Base-by-base conservation (phyloP, 345 rosid genomes). In the Sonneratia caseolaris region DNA sequence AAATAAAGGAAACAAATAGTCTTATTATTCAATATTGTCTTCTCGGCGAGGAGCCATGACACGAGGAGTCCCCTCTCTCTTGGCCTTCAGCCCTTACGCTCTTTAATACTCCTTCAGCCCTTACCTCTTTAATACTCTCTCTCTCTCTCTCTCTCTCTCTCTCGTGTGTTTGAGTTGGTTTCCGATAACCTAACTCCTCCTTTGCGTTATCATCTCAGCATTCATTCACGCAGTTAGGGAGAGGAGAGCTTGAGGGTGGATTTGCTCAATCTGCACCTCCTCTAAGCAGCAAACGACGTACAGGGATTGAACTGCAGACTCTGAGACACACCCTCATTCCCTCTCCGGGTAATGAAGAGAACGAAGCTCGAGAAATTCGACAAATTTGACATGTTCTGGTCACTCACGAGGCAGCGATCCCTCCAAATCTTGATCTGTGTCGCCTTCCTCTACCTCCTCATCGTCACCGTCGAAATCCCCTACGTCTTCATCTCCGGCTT, bases 381-480 rank as follows among this genome's bases (percentile, higher is more conserved):
- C 19, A 70, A 70, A 57, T 24, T 70, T 13, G 78, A 75, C 74
- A 35, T 51, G 66, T 40, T 75, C 55, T 65, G 57, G 73, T 82
- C 88, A 19, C 73, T 90, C 35, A 82, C 85, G 75, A 84, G 86
- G 76, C 90, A 87, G 70, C 83, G 88, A 85, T 86, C 94, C 76
- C 42, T 89, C 77, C 97, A 89, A 69, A 82, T 89, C 71, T 73
- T 90, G 65, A 79, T 90, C 68, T 81, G 75, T 35, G 69, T 88
- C 0, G 92, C 88, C 24, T 40, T 86, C 55, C 74, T 90, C 51
- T 95, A 92, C 56, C 55, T 90, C 2, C 55, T 90, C 14, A 64
- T 90, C 61, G 92, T 90, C 64, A 82, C 93, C 22, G 72, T 92
- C 10, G 97, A 92, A 78, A 85, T 95, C 76, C 99, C 99, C 6